phyloP scores from a whole-genome alignment of 257 asterid species.

The Nicotiana otophora region DNA sequence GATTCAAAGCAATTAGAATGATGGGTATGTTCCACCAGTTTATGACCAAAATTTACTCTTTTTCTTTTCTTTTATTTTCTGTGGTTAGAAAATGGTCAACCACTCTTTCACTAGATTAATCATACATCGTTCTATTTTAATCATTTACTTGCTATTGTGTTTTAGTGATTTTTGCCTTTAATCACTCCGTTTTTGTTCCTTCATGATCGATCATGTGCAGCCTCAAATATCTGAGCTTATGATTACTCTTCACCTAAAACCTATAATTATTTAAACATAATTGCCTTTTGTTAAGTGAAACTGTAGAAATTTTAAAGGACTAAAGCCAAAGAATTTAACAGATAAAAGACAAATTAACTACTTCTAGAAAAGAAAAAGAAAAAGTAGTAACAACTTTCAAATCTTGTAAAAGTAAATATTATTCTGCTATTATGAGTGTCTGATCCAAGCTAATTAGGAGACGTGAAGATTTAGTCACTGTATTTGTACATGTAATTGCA shows the following conservation, averaged over 20 bases:
- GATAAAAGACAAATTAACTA: not conserved
- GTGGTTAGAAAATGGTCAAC: not conserved
- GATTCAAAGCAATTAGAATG: too few relatives aligned
- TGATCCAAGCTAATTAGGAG: not conserved
- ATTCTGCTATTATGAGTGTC: not conserved
- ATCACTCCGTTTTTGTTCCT: not conserved
- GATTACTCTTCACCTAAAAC: not conserved
- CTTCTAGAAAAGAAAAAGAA: not conserved
- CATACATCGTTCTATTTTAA: not conserved
- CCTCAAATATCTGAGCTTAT: not conserved
- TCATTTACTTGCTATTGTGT: not conserved
- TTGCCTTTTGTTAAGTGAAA: not conserved
- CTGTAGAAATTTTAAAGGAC: not conserved
- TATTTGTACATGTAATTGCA: too few relatives aligned
- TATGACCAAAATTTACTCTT: not conserved
- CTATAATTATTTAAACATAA: not conserved
- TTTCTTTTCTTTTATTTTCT: too few relatives aligned
- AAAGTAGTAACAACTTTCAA: too few relatives aligned
- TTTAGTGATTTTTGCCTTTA: too few relatives aligned
- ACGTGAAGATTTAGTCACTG: too few relatives aligned
- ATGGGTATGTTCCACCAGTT: not conserved
- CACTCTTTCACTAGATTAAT: not conserved
- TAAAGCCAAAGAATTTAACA: not conserved
- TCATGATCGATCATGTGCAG: not conserved
- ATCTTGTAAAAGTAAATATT: too few relatives aligned